phyloP scores from a whole-genome alignment of 805 yeast genomes.

The Jamesozyma piceae region DNA sequence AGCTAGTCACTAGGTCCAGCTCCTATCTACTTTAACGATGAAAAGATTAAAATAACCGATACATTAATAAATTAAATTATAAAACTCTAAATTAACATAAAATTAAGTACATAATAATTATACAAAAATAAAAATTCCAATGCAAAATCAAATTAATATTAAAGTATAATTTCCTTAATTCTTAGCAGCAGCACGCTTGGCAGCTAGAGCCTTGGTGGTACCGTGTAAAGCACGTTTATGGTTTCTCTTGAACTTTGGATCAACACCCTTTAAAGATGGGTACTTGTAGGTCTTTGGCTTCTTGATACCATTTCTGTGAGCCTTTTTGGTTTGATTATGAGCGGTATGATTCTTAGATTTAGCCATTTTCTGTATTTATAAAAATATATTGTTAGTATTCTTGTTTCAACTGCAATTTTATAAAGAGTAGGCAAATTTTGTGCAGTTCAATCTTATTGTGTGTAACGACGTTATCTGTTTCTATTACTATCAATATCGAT shows the following conservation, averaged over 20 bases:
- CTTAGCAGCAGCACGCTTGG: slow-evolving; percentile 48
- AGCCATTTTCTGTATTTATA: slow-evolving; percentile 53
- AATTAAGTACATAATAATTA: slow-evolving; percentile 4
- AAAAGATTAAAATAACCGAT: background rate
- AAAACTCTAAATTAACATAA: slow-evolving; percentile 2
- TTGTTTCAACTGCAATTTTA: too few species aligned
- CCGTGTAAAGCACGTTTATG: slow-evolving; percentile 99
- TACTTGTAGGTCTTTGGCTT: slow-evolving; percentile 97
- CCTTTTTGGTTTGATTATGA: slow-evolving; percentile 99
- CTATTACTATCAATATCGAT: too few species aligned
- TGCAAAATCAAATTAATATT: background rate
- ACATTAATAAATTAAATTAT: background rate
- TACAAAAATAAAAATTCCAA: slow-evolving; percentile 1
- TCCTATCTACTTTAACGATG: too few species aligned
- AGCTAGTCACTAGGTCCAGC: too few species aligned
- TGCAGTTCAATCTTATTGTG: too few species aligned
- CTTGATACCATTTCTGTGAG: slow-evolving; percentile 99
- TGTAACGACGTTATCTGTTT: too few species aligned
- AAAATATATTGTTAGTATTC: background rate
- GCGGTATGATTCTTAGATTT: slow-evolving; percentile 99
- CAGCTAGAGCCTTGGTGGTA: slow-evolving; percentile 89
- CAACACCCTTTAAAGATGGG: slow-evolving; percentile 98
- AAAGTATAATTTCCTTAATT: slow-evolving; percentile 1
- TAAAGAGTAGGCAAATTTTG: too few species aligned
- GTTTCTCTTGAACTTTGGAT: slow-evolving; percentile 98